Conservation (phyloP, 2,329 filamentous ascomycete species). For the Alternaria brassicicola region DNA sequence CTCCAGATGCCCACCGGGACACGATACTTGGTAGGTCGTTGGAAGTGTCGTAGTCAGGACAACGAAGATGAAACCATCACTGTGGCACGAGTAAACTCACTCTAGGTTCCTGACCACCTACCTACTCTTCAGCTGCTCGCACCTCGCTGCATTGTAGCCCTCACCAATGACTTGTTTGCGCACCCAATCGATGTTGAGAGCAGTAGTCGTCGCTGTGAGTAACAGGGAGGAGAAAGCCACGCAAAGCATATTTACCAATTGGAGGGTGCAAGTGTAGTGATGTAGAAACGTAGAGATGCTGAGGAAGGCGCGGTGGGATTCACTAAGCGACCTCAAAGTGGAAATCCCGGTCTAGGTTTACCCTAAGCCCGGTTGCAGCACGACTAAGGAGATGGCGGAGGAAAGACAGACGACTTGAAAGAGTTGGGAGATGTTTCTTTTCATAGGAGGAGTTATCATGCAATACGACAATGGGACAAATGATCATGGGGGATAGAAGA, state of each 20-base stretch:
- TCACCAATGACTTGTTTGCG: slow-evolving; percentile 26
- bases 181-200: slow-evolving; percentile 35
- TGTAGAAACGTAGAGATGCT: not conserved
- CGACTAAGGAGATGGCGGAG: not conserved
- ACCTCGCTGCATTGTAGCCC: slow-evolving; percentile 25
- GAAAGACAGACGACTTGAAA: not conserved
- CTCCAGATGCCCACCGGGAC: slow-evolving; percentile 34
- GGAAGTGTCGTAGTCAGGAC: slow-evolving; percentile 16
- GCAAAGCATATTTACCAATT: not conserved
- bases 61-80: not conserved
- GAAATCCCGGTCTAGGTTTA: not conserved
- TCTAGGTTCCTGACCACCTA: slow-evolving; percentile 29
- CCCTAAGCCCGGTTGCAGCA: not conserved
- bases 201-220: not conserved
- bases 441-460: slow-evolving; percentile 23
- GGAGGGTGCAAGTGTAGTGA: not conserved
- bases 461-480: slow-evolving; percentile 14
- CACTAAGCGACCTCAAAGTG: not conserved
- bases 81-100: slow-evolving; percentile 12
- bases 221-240: not conserved
- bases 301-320: not conserved
- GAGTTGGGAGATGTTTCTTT: slow-evolving; percentile 19
- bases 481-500: slow-evolving; percentile 20
- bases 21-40: slow-evolving; percentile 30
- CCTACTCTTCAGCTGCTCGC: slow-evolving; percentile 19